These are phyloP conservation scores for Zygnema cylindricum DNA, from an alignment of 139 green algal species.

Conservation along the genomic window DNA sequence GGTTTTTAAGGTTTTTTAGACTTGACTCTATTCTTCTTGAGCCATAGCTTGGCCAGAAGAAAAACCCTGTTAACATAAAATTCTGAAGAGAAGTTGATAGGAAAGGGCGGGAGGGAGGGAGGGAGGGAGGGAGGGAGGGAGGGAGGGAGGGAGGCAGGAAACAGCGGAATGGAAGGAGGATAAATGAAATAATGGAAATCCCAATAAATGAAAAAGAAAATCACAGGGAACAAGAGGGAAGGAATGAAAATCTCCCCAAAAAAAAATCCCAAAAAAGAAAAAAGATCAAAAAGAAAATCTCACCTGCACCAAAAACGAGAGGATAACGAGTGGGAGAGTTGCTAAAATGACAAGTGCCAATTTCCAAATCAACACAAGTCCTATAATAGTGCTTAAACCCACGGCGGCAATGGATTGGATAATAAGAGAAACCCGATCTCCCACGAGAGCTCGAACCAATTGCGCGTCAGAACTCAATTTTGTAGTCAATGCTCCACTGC, in stretches of 20 bases:
- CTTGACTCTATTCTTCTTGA: not conserved
- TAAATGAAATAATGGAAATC: constrained; percentile 71
- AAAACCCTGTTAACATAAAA: constrained; percentile 37
- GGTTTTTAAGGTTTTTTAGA: not conserved
- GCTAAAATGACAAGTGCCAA: constrained; percentile 80
- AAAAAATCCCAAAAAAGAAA: not conserved
- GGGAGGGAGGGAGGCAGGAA: not conserved
- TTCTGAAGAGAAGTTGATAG: not conserved
- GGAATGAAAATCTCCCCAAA: constrained; percentile 6
- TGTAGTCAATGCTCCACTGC: constrained; percentile 20
- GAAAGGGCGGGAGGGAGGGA: not conserved
- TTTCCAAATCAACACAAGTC: constrained; percentile 73
- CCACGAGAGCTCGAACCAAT: constrained; percentile 39
- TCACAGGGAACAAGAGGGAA: constrained; percentile 50
- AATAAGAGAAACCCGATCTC: constrained; percentile 48
- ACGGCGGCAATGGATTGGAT: constrained; percentile 71
- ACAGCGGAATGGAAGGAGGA: not conserved
- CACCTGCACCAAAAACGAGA: constrained; percentile 22
- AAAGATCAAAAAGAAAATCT: not conserved
- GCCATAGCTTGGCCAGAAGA: not conserved
- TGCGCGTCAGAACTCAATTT: not conserved
- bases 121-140: not conserved
- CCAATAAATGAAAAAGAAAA: constrained; percentile 66
- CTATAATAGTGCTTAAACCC: constrained; percentile 66
- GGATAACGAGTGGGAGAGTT: constrained; percentile 74